Base-by-base conservation (phyloP, 2,329 filamentous ascomycete species). In the Colletotrichum sp. region DNA sequence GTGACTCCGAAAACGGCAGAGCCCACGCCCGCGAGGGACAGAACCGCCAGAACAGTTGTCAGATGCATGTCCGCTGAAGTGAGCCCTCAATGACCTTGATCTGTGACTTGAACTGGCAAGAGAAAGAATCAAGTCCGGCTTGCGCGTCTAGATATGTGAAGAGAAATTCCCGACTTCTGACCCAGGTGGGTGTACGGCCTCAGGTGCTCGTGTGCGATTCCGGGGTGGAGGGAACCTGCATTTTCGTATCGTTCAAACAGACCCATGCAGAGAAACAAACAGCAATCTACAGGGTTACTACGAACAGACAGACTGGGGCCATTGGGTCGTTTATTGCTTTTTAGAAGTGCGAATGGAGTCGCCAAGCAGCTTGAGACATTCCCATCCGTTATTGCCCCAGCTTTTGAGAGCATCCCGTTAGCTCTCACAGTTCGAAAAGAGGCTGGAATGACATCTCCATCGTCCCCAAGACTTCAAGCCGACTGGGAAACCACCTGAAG, bases 161-260 rank as follows among this genome's bases (percentile, higher is more conserved):
- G 26, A 21, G 26, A 12, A 16, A 43, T 30, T 3, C 7, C 16
- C 24, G n/a, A 26, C 9, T 4, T 13, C 7, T 39, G 16, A 16
- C 21, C n/a, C 9, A 16, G 36, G 14, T 16, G 32, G 26, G 43
- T 36, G 55, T 26, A 18, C n/a, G 59, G 63, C 57, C 4, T 39
- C 30, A 59, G 32, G 28, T 52, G 28, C 32, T 18, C 39, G 65
- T 75, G 69, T 64, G 39, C 24, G 21, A 72, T 64, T 39, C 55
- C 57, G 36, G 63, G 52, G 14, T 39, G 13, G 57, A 68, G 73
- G 69, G 39, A 63, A 66, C 69, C 57, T 75, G 73, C 73, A 75
- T 64, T 18, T 66, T 48, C 24, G n/a, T 39, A 9, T 55, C 26
- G 43, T 28, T 63, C 28, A 64, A 63, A 26, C 43, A 21, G 16